Evolutionary conservation across 306 rosid species (phyloP), one percentile per base, ranked within the genome.

Genomic region (Citrullus colocynthis): DNA sequence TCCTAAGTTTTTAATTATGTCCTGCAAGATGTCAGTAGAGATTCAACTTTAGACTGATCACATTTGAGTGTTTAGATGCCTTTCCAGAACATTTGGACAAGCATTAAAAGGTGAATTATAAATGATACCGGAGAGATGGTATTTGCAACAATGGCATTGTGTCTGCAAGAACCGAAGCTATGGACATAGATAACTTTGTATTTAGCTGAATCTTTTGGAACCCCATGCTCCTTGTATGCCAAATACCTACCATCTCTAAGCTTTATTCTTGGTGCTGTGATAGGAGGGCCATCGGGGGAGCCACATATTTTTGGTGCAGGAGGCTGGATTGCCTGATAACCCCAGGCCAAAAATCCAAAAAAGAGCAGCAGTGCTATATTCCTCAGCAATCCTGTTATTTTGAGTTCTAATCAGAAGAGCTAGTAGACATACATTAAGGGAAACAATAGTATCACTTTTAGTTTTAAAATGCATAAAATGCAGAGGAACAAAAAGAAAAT

Each of bases 221-320:
- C 88, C 39, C 99, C 99, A 18, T 88, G 80, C 87, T 92, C 97
- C 76, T 87, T 83, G 87, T 89, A 96, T 21, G 99, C 96, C 85
- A 92, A 85, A 86, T 89, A 84, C 75, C 99, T 89, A 79, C 97
- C 97, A 83, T 95, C 97, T 75, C 91, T 88, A 59, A 95, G 88
- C 81, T 89, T 89, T 80, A 90, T 86, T 84, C 96, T 88, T 18
- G 88, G 77, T 42, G 93, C 93, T 45, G 98, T 95, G 74, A 92
- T 69, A 42, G 89, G 88, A 2, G 88, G 96, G 24, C 97, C 99
- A 78, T 79, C 88, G 10, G 89, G 80, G 79, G 96, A 82, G 67
- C 99, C 98, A 80, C 97, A 92, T 80, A 76, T 85, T 82, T 89
- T 92, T 7, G 89, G 81, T 28, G 93, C 88, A 81, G 92, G 93